These are phyloP conservation scores for Phaeophleospora eucalypticola DNA, from an alignment of 2,329 filamentous ascomycete genomes.

Conservation along the genomic window DNA sequence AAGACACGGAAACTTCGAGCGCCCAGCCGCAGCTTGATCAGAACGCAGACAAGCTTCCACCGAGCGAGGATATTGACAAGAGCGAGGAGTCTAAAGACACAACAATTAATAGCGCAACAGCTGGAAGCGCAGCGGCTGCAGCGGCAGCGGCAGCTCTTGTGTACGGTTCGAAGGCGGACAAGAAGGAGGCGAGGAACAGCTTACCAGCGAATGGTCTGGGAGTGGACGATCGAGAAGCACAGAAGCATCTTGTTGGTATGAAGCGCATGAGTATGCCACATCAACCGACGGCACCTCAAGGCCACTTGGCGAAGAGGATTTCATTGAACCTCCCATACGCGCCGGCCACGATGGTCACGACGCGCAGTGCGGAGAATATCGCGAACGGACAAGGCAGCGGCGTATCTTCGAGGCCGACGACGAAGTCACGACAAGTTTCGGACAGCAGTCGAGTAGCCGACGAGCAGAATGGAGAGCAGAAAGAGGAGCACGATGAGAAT, in stretches of 20 bases:
- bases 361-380: not conserved
- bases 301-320: not conserved
- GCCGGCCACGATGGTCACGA: not conserved
- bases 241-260: conserved; percentile 12
- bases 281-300: not conserved
- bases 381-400: not conserved
- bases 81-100: not conserved
- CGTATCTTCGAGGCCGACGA: too few relatives aligned
- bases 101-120: not conserved
- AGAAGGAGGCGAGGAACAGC: conserved; percentile 3
- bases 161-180: conserved; percentile 6
- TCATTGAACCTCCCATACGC: not conserved
- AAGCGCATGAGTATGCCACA: conserved; percentile 14
- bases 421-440: too few relatives aligned
- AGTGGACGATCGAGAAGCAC: conserved; percentile 15
- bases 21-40: not conserved
- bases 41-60: not conserved
- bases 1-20: not conserved
- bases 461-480: conserved; percentile 2
- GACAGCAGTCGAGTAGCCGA: not conserved
- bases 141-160: conserved; percentile 11
- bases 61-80: not conserved
- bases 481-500: too few relatives aligned
- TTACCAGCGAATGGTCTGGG: not conserved
- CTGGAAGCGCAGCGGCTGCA: conserved; percentile 8